Conservation (phyloP, 805 yeast species). For the Clavispora carvajalis region DNA sequence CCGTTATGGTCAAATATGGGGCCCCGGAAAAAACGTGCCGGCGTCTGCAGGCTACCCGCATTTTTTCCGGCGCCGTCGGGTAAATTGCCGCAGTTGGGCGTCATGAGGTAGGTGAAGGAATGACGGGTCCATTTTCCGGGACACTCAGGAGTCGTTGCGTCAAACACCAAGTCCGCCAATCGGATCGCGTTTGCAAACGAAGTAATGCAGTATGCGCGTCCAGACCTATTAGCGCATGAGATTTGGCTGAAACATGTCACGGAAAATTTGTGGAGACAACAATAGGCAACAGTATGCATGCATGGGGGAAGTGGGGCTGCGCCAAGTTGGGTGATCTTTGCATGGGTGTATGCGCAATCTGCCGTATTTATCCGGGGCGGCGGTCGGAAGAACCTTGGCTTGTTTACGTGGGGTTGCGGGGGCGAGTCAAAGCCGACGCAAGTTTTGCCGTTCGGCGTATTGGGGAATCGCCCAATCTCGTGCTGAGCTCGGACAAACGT, state of each 20-base stretch:
- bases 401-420: background rate
- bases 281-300: background rate
- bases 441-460: background rate
- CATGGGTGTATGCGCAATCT: background rate
- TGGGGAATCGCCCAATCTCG: background rate
- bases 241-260: background rate
- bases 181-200: background rate
- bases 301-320: background rate
- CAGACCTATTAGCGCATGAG: background rate
- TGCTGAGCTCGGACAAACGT: too few species aligned
- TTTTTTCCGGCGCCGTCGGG: conserved; percentile 1
- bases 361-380: background rate
- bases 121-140: background rate
- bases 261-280: background rate
- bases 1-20: background rate
- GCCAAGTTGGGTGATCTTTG: background rate
- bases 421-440: background rate
- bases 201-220: background rate
- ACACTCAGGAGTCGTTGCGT: too few species aligned
- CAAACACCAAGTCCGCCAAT: background rate
- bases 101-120: background rate
- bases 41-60: background rate
- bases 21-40: background rate
- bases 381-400: background rate
- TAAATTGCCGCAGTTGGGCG: background rate